Conservation (phyloP, 2,329 filamentous ascomycete species). For the Intubia oerlemansii region DNA sequence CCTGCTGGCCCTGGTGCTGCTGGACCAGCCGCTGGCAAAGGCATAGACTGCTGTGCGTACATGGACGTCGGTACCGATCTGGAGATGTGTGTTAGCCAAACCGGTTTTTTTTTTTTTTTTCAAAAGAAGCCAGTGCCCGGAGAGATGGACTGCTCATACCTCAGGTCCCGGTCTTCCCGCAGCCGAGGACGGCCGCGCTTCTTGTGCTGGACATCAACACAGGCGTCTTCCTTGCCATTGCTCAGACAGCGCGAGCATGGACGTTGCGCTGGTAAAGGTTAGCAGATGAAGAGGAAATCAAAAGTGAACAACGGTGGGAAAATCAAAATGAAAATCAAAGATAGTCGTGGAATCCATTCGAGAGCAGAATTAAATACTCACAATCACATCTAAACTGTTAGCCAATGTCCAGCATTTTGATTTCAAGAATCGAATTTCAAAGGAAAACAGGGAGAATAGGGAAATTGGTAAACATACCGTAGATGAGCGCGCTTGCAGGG, state of each 20-base stretch:
- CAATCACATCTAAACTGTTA: conserved; percentile 3
- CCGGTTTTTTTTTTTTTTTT: no score
- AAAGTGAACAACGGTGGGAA: neutral
- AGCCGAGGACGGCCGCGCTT: conserved; percentile 61
- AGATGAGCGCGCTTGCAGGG: conserved; percentile 74
- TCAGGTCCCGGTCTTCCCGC: conserved; percentile 36
- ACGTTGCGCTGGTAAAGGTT: conserved; percentile 46
- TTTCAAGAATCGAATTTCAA: no score
- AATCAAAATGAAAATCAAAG: neutral
- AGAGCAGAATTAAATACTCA: conserved; percentile 1
- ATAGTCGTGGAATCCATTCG: neutral
- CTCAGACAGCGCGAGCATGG: conserved; percentile 59
- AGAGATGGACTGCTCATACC: no score
- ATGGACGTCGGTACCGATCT: no score
- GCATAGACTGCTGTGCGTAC: no score
- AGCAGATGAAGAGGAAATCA: no score
- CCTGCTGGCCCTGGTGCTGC: no score
- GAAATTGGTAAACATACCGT: conserved; percentile 21
- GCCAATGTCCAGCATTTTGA: neutral
- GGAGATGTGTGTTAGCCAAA: no score
- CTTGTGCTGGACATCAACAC: conserved; percentile 70
- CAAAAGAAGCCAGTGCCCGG: no score
- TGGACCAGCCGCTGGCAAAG: no score
- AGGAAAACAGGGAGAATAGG: neutral
- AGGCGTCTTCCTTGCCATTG: conserved; percentile 62